Evolutionary conservation across 75 land plant genomes (phyloP).

Genomic region (Selaginella moellendorffii): DNA sequence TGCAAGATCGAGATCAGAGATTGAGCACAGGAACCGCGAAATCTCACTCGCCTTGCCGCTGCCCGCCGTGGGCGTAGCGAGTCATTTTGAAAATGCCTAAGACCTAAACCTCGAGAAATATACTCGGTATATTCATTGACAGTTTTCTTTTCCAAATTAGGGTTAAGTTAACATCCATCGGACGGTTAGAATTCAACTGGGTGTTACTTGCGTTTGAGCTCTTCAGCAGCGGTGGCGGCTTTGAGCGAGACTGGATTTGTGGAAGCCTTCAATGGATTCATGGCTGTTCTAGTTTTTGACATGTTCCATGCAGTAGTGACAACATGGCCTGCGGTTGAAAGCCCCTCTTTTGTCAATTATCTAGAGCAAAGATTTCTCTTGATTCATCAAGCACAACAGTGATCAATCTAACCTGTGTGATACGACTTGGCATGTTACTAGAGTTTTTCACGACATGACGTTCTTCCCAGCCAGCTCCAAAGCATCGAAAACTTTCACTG

Average conservation of each 20-base stretch:
- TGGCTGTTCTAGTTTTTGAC: constrained; percentile 56
- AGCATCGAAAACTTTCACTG: constrained; percentile 73
- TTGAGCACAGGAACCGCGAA: background rate
- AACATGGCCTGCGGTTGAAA: constrained; percentile 66
- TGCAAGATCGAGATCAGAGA: constrained; percentile 19
- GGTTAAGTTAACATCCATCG: too few species aligned
- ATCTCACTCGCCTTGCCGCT: constrained; percentile 77
- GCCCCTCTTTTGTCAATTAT: constrained; percentile 45
- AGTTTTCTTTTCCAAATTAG: too few species aligned
- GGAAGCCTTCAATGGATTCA: constrained; percentile 38
- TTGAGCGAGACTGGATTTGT: constrained; percentile 30
- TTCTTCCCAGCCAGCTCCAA: constrained; percentile 61
- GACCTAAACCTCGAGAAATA: too few species aligned
- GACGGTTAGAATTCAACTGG: too few species aligned
- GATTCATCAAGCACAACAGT: background rate
- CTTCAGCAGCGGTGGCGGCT: constrained; percentile 28
- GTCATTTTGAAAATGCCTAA: too few species aligned
- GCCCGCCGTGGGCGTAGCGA: constrained; percentile 96
- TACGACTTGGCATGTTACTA: constrained; percentile 39
- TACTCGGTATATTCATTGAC: too few species aligned
- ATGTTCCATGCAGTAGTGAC: constrained; percentile 69
- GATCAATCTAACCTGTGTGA: constrained; percentile 35
- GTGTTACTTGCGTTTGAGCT: background rate
- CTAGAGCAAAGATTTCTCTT: constrained; percentile 17
- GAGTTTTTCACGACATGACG: constrained; percentile 39